Evolutionary conservation across 441 rosid species (phyloP).

Genomic region (Macaranga tanarius): DNA sequence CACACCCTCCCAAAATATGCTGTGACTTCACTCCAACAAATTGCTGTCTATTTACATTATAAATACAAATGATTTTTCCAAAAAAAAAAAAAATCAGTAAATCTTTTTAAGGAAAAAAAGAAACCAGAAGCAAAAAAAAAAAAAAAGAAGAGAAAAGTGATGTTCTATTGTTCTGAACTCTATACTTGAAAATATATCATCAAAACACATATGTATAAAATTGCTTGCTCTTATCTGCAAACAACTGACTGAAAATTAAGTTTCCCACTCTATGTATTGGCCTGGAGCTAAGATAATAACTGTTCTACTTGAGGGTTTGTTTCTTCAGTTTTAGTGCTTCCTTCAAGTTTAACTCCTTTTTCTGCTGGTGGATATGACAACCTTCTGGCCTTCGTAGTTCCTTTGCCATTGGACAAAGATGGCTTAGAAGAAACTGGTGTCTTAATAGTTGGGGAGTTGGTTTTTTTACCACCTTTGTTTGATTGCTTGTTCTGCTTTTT

Average conservation of each 20-base stretch:
- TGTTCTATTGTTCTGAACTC: conserved; percentile 10
- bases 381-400: conserved; percentile 47
- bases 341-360: conserved; percentile 34
- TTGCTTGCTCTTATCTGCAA: not conserved
- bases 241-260: conserved; percentile 15
- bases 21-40: conserved; percentile 4
- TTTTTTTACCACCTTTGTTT: conserved; percentile 38
- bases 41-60: conserved; percentile 25
- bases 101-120: not conserved
- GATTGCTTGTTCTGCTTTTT: conserved; percentile 45
- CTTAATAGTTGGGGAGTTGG: conserved; percentile 46
- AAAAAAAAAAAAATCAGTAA: conserved; percentile 16
- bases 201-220: conserved; percentile 16
- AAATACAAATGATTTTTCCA: conserved; percentile 9
- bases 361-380: conserved; percentile 62
- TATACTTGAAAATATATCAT: conserved; percentile 20
- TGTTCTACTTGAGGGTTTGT: conserved; percentile 23
- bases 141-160: not conserved
- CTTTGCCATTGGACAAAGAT: conserved; percentile 38
- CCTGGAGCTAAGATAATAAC: conserved; percentile 23
- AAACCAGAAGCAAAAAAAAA: not conserved
- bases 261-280: not conserved
- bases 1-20: not conserved
- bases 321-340: conserved; percentile 29
- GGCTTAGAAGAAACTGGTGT: conserved; percentile 42